Evolutionary conservation across 495 filamentous ascomycete species (phyloP).

Genomic region (Filosporella fistucella): DNA sequence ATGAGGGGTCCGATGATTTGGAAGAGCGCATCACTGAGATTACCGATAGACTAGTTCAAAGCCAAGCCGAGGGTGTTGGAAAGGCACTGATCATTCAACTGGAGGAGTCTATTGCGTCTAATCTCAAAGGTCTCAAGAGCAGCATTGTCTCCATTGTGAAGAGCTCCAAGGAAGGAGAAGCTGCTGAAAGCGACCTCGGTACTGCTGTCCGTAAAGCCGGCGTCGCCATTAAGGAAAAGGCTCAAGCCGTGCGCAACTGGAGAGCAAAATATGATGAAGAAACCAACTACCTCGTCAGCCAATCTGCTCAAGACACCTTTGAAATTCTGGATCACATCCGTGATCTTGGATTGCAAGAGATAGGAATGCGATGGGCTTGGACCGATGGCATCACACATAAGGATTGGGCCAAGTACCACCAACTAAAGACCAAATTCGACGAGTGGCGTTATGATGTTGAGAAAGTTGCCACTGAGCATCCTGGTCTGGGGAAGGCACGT

Average conservation of each 20-base stretch:
- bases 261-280: conserved; percentile 68
- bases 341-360: conserved; percentile 86
- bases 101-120: conserved; percentile 55
- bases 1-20: conserved; percentile 72
- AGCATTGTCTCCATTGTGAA: conserved; percentile 60
- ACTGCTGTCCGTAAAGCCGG: conserved; percentile 68
- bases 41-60: conserved; percentile 63
- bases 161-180: conserved; percentile 45
- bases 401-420: conserved; percentile 90
- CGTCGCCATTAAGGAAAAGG: conserved; percentile 70
- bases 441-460: conserved; percentile 82
- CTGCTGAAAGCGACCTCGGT: conserved; percentile 58
- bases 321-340: conserved; percentile 78
- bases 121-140: conserved; percentile 61
- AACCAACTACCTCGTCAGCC: conserved; percentile 60
- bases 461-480: conserved; percentile 64
- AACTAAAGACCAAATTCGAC: conserved; percentile 75
- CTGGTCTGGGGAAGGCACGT: conserved; percentile 65
- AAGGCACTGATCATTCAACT: conserved; percentile 64
- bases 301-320: conserved; percentile 76
- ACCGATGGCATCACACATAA: conserved; percentile 94
- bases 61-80: conserved; percentile 60
- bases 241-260: conserved; percentile 78
- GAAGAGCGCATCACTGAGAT: conserved; percentile 71
- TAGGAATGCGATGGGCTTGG: conserved; percentile 97